Evolutionary conservation across 2,329 filamentous ascomycete genomes (phyloP), one percentile per base, ranked within the genome.

Genomic region (Periconia macrospinosa): DNA sequence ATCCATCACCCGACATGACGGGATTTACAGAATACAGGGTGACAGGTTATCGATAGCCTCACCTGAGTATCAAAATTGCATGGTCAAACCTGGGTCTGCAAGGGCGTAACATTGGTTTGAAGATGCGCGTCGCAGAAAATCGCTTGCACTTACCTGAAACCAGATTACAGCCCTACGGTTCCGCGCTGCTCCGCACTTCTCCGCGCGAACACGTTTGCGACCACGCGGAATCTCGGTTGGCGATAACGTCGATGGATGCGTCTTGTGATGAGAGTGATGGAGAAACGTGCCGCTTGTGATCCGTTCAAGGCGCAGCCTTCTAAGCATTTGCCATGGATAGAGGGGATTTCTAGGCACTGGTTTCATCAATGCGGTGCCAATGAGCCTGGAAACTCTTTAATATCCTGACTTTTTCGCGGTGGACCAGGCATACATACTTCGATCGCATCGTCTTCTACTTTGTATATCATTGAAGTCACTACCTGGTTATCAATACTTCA

Each of bases 261-360:
- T 41, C 45, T 50, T 23, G 18, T 30, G 6, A 30, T 20, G 30
- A 49, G 19, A 37, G 47, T 3, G 43, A 45, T 45, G 47, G 33
- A 37, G 58, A 52, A 52, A 59, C 49, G 56, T 56, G 57, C 54
- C 57, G 54, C 47, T 17, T 37, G 41, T 46, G 17, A 23, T 54
- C 63, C 63, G 63, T 53, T 53, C 19, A 56, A 55, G 58, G 63
- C 63, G 57, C 55, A 59, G 59, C 56, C 23, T 41, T 49, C 54
- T 48, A 65, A 60, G 58, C 58, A 59, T 53, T 50, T 46, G 53
- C 55, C 60, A 48, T 50, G 30, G 48, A 41, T 40, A 54, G 48
- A 48, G 35, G 50, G 48, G 57, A 52, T 45, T 27, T 58, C 56
- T 57, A 60, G 61, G 61, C 58, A 61, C 53, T 48, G 55, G 68